Evolutionary conservation across 768 basidiomycete species (phyloP), one percentile per base, ranked within the genome.

Genomic region (Hortiboletus flavorubellus): DNA sequence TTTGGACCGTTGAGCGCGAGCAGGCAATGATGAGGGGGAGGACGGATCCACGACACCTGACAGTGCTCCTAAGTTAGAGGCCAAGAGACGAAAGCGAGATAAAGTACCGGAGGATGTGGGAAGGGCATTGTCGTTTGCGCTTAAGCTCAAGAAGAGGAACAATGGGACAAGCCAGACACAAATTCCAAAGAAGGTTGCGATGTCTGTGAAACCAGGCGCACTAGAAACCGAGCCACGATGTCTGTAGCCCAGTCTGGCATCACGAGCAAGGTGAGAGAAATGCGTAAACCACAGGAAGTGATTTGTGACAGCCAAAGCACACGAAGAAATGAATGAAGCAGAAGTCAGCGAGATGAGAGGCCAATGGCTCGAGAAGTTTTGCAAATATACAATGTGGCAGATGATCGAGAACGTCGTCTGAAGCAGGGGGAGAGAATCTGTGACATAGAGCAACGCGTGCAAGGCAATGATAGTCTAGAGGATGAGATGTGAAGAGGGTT

Each of bases 261-360:
- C 81, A 53, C 83, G 84, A 9, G 86, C 82, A 38, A 87, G 63
- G 30, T 75, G 80, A 41, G 94, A 84, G 71, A 98, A 98, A 73
- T 98, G 81, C 75, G 91, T 93, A 78, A 99, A 99, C 92, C 95
- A 98, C 39, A 92, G 70, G 68, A 98, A 98, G 72, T 98, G 97
- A 74, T 98, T 93, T 1, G 76, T 70, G 53, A 99, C 80, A 59
- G 97, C 96, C 51, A 95, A 75, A 18, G 80, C 59, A 71, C 94
- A 97, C 0, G 95, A 98, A 0, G 83, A 79, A 44, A 98, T 71
- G 78, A 99, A 98, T 7, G 85, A 83, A 18, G 76, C 67, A 0
- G 95, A 98, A 15, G 91, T 81, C 46, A 99, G 81, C 2, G 92
- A 94, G 63, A 99, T 98, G 68, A 92, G 73, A 1, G 97, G 97